Conservation (phyloP, 306 rosid genomes). For the Vigna unguiculata region DNA sequence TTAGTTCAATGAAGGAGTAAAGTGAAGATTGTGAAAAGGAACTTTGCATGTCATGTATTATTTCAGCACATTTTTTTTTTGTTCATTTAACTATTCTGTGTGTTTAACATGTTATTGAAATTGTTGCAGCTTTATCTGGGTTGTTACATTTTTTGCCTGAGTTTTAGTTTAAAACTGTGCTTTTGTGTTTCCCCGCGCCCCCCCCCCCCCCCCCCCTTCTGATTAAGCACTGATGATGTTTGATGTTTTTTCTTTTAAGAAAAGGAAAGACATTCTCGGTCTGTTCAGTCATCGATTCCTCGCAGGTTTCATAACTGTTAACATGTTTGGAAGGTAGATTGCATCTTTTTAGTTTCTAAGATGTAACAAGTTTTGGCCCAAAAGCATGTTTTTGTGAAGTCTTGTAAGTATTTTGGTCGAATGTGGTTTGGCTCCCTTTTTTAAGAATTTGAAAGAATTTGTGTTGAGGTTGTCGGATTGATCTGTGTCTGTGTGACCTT, state of each 20-base stretch:
- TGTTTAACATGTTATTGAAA: background rate
- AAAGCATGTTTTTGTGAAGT: background rate
- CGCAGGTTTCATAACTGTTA: background rate
- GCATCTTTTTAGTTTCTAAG: background rate
- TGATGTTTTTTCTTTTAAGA: too few relatives aligned
- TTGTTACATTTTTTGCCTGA: slow-evolving; percentile 1
- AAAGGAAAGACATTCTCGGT: background rate
- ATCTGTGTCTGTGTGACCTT: background rate
- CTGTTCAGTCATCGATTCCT: background rate
- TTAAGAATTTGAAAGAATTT: too few relatives aligned
- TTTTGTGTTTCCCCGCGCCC: too few relatives aligned
- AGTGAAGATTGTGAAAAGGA: background rate
- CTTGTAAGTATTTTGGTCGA: background rate
- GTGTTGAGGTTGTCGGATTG: background rate
- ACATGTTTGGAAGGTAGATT: background rate
- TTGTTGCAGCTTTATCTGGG: background rate
- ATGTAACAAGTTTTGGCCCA: too few relatives aligned
- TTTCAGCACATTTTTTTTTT: background rate
- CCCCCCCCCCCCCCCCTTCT: too few relatives aligned
- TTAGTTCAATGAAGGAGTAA: background rate
- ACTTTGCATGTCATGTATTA: background rate
- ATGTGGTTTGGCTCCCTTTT: background rate
- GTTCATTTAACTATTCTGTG: background rate
- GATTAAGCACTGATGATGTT: too few relatives aligned
- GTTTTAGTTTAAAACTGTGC: background rate